A percentile compares a stretch with the other conserved stretches of the same genome.
Evolutionary conservation across 352 stramenopile genomes (phyloP).

Genomic region (Pythium aristosporum): DNA sequence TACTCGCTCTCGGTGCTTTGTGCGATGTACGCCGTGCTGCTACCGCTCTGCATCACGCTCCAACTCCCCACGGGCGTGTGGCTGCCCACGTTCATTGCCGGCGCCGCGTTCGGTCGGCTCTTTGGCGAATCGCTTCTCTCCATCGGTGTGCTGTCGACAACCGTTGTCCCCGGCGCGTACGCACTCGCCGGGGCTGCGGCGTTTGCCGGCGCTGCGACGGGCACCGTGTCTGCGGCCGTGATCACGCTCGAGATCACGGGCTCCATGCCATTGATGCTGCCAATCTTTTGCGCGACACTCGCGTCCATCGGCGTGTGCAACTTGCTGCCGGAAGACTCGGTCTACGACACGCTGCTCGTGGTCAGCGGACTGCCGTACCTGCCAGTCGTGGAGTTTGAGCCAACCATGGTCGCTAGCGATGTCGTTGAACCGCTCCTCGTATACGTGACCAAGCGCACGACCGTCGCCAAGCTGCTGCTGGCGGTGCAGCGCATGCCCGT

Average conservation of each 20-base stretch:
- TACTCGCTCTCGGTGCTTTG: slow-evolving; percentile 57
- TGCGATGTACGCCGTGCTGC: slow-evolving; percentile 51
- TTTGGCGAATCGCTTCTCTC: slow-evolving; percentile 59
- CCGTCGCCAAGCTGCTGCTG: slow-evolving; percentile 61
- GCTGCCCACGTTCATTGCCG: slow-evolving; percentile 84
- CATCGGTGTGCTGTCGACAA: slow-evolving; percentile 8
- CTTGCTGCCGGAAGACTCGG: slow-evolving; percentile 66
- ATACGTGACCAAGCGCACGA: slow-evolving; percentile 73
- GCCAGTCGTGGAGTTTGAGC: slow-evolving; percentile 78
- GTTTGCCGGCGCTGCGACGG: slow-evolving; percentile 66
- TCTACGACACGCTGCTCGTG: slow-evolving; percentile 84
- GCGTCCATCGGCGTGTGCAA: slow-evolving; percentile 63
- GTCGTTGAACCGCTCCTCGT: slow-evolving; percentile 73
- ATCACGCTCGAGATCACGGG: slow-evolving; percentile 88
- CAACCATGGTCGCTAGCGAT: slow-evolving; percentile 49
- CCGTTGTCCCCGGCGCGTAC: slow-evolving; percentile 66
- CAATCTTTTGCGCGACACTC: slow-evolving; percentile 75
- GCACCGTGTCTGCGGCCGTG: slow-evolving; percentile 79
- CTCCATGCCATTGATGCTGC: slow-evolving; percentile 79
- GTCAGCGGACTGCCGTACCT: slow-evolving; percentile 80
- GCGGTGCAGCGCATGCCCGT: slow-evolving; percentile 70
- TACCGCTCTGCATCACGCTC: slow-evolving; percentile 83
- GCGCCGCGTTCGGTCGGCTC: slow-evolving; percentile 74
- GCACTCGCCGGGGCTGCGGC: slow-evolving; percentile 76
- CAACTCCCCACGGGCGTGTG: slow-evolving; percentile 81